Base-by-base conservation (phyloP, 2,329 filamentous ascomycete species). In the Bisporella sp. region DNA sequence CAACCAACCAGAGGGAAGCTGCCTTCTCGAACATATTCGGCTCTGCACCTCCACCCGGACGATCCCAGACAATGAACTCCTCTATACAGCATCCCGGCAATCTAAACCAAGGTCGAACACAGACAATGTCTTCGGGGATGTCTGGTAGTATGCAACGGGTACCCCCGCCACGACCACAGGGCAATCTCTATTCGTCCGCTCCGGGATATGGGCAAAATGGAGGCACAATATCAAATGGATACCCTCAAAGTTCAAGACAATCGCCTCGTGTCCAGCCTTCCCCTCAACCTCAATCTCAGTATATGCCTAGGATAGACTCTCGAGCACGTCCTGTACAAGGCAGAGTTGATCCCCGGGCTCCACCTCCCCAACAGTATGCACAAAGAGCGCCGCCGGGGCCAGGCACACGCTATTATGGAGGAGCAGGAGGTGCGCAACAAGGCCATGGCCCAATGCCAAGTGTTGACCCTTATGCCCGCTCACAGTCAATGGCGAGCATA, bases 21-120 rank as follows among this genome's bases (percentile, higher is more conserved):
- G 93, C 92, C 58, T 99, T 95, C 70, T 89, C 87, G 59, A 92
- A 92, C 71, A 97, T 97, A 66, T 99, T 97, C 68, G 93, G 92
- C 60, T 84, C 83, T 57, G 79, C 88, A 57, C 90, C 89, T 57
- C 89, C 89, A 44, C 82, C 88, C 43, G 92, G 92, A 52, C 85
- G 93, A 68, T 95, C 91, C 51, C 91, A 96, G 65, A 96, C 92
- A 30, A 96, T 97, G 90, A 93, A 85, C 57, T 90, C 87, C 50
- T 84, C 89, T 57, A 78, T 85, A 32, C 71, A 75, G 52, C 81
- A 79, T 46, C 70, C 74, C 45, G 68, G 72, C 66, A 71, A 71
- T 62, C 74, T 78, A 52, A 73, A 75, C 47, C 73, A 75, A 47
- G 87, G 87, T 59, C 82, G 91, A 61, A 89, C 89, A 45, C 84